Percentiles rank a stretch among this genome's conserved stretches.
phyloP scores from a whole-genome alignment of 2,329 filamentous ascomycete genomes.

The Penicillium sp. region DNA sequence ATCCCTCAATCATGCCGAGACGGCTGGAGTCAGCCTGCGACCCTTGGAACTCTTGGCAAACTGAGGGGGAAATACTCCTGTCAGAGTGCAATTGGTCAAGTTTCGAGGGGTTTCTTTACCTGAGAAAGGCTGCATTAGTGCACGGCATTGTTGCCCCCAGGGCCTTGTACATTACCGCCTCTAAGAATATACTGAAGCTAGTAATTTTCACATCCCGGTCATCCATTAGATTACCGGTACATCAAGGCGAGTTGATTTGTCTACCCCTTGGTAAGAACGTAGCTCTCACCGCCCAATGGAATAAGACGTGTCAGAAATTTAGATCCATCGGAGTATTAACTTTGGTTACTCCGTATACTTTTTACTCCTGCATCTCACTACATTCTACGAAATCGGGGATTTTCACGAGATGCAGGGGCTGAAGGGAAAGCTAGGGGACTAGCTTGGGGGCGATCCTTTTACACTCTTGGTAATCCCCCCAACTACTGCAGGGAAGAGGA shows the following conservation, averaged over 20 bases:
- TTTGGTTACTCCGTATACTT: not conserved
- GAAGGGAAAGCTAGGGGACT: not conserved
- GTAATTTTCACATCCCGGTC: not conserved
- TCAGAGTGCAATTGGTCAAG: slow-evolving; percentile 11
- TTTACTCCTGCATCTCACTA: not conserved
- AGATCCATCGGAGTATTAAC: not conserved
- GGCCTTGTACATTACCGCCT: not conserved
- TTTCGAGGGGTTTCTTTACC: slow-evolving; percentile 5
- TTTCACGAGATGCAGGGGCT: not conserved
- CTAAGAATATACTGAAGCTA: not conserved
- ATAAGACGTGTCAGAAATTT: not conserved
- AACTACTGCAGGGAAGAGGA: not conserved
- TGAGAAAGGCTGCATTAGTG: slow-evolving; percentile 3
- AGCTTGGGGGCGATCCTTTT: not conserved
- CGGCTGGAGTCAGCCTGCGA: not conserved
- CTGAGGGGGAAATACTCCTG: not conserved
- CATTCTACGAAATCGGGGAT: not conserved
- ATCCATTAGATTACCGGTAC: not conserved
- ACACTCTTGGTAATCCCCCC: not conserved
- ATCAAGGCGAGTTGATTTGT: not conserved
- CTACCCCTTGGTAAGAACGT: not conserved
- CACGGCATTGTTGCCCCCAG: not conserved
- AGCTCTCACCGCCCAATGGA: not conserved
- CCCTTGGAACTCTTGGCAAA: not conserved
- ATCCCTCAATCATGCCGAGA: not conserved